Conservation (phyloP, 225 moss, liverwort and hornwort species). For the Polytrichum commune region DNA sequence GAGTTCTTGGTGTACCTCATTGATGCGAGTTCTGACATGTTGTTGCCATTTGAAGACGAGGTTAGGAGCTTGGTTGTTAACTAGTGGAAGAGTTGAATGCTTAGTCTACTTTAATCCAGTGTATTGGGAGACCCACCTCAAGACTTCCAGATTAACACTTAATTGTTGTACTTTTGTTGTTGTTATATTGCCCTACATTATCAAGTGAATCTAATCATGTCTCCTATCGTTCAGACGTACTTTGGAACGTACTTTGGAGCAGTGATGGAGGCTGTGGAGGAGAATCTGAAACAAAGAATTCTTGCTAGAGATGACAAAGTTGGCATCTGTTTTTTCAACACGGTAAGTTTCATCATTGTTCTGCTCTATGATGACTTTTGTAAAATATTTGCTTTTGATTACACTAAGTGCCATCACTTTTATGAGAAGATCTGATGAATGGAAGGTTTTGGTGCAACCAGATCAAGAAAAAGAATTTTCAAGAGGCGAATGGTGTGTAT, state of each 20-base stretch:
- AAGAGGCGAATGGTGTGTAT: slow-evolving; percentile 85
- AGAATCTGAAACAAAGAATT: slow-evolving; percentile 77
- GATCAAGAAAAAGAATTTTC: slow-evolving; percentile 88
- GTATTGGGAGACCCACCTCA: too few relatives aligned
- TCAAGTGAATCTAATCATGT: neutral
- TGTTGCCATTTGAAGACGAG: slow-evolving; percentile 63
- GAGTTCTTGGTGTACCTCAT: slow-evolving; percentile 82
- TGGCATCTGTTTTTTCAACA: slow-evolving; percentile 94
- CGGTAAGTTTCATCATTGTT: slow-evolving; percentile 40
- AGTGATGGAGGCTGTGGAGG: slow-evolving; percentile 70
- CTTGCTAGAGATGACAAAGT: slow-evolving; percentile 95
- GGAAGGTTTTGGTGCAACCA: slow-evolving; percentile 24
- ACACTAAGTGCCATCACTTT: neutral
- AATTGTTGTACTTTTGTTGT: neutral
- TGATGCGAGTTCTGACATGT: slow-evolving; percentile 90
- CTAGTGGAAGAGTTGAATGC: slow-evolving; percentile 12
- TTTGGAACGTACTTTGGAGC: slow-evolving; percentile 62
- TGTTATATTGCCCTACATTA: neutral
- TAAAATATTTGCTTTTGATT: too few relatives aligned
- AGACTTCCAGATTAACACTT: too few relatives aligned
- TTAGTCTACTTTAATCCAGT: slow-evolving; percentile 24
- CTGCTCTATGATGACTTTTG: too few relatives aligned
- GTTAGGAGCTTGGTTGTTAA: slow-evolving; percentile 33
- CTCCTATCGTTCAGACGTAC: too few relatives aligned
- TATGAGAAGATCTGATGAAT: neutral